Evolutionary conservation across 2,329 filamentous ascomycete genomes (phyloP).

Genomic region (Arthrobotrys musiformis): DNA sequence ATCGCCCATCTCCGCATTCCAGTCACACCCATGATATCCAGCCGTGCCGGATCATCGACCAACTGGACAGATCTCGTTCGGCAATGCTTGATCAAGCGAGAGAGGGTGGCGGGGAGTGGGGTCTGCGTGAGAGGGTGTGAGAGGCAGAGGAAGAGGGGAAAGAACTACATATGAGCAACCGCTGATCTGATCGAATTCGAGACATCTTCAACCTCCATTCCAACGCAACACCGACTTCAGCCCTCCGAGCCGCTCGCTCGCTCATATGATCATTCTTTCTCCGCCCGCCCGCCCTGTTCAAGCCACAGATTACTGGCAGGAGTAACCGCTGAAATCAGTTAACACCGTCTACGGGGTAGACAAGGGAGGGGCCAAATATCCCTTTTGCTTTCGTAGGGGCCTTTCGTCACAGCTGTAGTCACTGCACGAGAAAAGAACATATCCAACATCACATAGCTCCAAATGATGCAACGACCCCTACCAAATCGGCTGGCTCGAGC

Average conservation of each 20-base stretch:
- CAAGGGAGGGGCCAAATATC: neutral
- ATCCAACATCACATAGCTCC: slow-evolving; percentile 7
- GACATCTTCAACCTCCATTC: slow-evolving; percentile 41
- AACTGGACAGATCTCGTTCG: neutral
- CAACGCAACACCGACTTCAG: slow-evolving; percentile 29
- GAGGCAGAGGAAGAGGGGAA: neutral
- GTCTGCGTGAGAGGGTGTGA: neutral
- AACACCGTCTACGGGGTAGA: slow-evolving; percentile 10
- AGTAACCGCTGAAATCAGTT: slow-evolving; percentile 18
- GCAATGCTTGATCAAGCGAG: slow-evolving; percentile 7
- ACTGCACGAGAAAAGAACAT: neutral
- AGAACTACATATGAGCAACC: neutral
- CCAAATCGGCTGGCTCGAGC: slow-evolving; percentile 32
- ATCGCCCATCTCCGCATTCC: slow-evolving; percentile 37
- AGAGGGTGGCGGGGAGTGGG: neutral
- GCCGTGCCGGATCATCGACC: neutral
- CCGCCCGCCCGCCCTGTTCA: neutral
- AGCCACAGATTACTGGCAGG: neutral
- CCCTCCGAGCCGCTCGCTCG: neutral
- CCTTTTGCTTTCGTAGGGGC: slow-evolving; percentile 26
- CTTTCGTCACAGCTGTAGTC: slow-evolving; percentile 16
- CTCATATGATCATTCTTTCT: neutral
- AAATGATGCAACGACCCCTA: slow-evolving; percentile 31
- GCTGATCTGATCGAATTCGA: slow-evolving; percentile 19
- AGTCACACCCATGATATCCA: slow-evolving; percentile 3